A percentile compares a stretch with the other conserved stretches of the same genome.
Evolutionary conservation across 2,329 filamentous ascomycete genomes (phyloP).

Genomic region (Clonostachys rosea): DNA sequence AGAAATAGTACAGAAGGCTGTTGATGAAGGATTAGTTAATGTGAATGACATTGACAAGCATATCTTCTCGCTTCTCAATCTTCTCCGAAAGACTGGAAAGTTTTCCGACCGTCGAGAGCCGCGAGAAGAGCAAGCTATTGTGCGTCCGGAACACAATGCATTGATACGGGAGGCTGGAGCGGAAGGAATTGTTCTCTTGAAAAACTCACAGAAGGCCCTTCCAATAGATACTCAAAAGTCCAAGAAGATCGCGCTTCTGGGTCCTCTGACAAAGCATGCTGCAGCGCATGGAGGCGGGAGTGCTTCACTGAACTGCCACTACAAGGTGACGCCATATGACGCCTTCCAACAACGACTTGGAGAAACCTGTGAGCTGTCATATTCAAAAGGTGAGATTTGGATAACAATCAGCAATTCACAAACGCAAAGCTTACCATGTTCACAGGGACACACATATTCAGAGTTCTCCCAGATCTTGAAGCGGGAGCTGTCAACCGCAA

Average conservation of each 20-base stretch:
- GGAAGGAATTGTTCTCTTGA: slow-evolving; percentile 58
- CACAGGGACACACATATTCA: not conserved
- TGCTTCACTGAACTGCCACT: slow-evolving; percentile 20
- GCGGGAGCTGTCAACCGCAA: not conserved
- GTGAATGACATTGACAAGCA: slow-evolving; percentile 15
- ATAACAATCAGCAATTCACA: slow-evolving; percentile 9
- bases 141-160: slow-evolving; percentile 8
- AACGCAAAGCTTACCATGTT: no score
- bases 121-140: no score
- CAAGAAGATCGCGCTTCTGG: slow-evolving; percentile 20
- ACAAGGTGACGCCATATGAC: slow-evolving; percentile 20
- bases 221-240: slow-evolving; percentile 10
- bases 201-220: slow-evolving; percentile 51
- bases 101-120: no score
- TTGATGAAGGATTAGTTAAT: slow-evolving; percentile 10
- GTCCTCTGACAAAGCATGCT: slow-evolving; percentile 18
- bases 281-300: slow-evolving; percentile 23
- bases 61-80: slow-evolving; percentile 20
- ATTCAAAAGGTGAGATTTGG: slow-evolving; percentile 8
- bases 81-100: slow-evolving; percentile 9
- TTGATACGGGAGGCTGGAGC: slow-evolving; percentile 15
- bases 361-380: no score
- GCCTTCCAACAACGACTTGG: slow-evolving; percentile 6
- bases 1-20: slow-evolving; percentile 11
- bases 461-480: not conserved